phyloP scores from a whole-genome alignment of 306 rosid genomes.

The Inga oerstediana region DNA sequence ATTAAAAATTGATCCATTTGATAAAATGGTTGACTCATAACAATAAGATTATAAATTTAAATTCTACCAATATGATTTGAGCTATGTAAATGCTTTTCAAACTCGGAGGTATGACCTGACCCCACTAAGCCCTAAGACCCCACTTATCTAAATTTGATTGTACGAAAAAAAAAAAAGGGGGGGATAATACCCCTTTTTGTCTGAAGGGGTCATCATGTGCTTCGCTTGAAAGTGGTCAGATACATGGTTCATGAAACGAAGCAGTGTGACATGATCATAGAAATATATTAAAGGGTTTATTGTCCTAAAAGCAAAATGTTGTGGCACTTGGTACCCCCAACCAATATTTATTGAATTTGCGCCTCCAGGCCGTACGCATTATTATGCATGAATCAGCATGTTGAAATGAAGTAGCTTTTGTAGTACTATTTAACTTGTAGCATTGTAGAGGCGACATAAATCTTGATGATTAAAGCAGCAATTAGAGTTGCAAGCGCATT shows the following conservation, averaged over 20 bases:
- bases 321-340: background rate
- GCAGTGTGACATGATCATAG: background rate
- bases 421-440: background rate
- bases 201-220: no score
- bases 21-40: no score
- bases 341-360: background rate
- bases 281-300: background rate
- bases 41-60: no score
- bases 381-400: background rate
- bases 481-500: background rate
- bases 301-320: background rate
- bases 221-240: background rate
- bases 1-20: no score
- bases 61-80: no score
- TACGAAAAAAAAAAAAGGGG: no score
- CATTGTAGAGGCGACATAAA: background rate
- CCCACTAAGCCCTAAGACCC: no score
- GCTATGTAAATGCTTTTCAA: no score
- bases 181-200: no score
- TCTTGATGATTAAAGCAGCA: background rate
- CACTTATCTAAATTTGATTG: no score
- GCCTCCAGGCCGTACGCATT: background rate
- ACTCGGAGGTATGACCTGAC: no score
- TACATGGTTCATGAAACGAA: constrained; percentile 32
- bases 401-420: background rate